These are phyloP conservation scores for Candida qinlingensis DNA, from an alignment of 805 yeast species.

Conservation along the genomic window DNA sequence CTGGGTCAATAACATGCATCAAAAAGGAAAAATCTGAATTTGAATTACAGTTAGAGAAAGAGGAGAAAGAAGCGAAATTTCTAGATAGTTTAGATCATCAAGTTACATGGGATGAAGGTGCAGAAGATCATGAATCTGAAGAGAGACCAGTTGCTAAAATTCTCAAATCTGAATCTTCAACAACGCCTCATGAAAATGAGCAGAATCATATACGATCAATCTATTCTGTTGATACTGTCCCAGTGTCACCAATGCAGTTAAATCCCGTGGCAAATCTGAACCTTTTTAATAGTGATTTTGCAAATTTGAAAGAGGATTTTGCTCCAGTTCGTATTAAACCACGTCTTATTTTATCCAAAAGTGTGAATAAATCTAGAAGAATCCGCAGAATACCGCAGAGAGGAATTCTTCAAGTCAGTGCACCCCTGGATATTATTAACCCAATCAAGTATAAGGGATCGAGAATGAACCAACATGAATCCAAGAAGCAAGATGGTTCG, in stretches of 20 bases:
- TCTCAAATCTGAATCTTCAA: neutral
- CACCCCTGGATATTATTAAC: neutral
- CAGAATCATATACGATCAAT: neutral
- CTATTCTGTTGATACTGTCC: neutral
- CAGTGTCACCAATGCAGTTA: neutral
- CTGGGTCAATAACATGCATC: neutral
- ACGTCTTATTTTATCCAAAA: no score
- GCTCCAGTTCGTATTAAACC: no score
- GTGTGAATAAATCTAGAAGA: neutral
- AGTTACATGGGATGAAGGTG: slow-evolving; percentile 8
- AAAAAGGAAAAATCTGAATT: slow-evolving; percentile 2
- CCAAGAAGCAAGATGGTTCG: no score
- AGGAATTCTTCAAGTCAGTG: neutral
- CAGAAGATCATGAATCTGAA: neutral
- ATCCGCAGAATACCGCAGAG: neutral
- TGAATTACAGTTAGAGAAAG: slow-evolving; percentile 2
- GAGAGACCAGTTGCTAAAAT: no score
- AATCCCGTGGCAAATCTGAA: no score
- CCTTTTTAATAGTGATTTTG: no score
- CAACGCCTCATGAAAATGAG: neutral
- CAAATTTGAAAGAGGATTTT: no score
- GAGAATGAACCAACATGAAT: no score
- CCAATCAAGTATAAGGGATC: neutral
- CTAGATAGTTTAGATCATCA: neutral
- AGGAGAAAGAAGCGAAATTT: neutral